These are phyloP conservation scores for Aegilops speltoides DNA, from an alignment of 176 grass and related monocot species.

Conservation along the genomic window DNA sequence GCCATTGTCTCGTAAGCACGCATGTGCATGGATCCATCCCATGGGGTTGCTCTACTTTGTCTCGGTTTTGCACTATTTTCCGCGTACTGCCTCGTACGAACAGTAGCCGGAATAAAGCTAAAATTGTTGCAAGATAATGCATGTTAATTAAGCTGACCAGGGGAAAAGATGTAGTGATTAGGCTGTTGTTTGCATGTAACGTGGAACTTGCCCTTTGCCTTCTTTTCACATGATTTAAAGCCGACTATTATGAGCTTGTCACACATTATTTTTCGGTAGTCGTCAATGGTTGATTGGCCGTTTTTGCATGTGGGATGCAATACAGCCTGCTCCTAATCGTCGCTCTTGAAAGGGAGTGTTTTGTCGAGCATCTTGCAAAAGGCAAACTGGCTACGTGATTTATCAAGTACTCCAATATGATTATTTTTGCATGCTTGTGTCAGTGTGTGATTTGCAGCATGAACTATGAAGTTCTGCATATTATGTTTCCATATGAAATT, in stretches of 20 bases:
- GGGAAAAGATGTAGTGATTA: background rate
- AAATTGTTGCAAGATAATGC: background rate
- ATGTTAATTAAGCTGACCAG: constrained; percentile 1
- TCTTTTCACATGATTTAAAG: constrained; percentile 11
- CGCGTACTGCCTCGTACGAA: constrained; percentile 27
- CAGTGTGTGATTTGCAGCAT: background rate
- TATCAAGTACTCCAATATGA: background rate
- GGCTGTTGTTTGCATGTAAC: constrained; percentile 45
- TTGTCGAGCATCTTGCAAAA: constrained; percentile 17
- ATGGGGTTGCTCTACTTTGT: constrained; percentile 17
- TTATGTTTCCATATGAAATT: no score
- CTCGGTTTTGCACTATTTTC: constrained; percentile 28
- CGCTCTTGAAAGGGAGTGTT: background rate
- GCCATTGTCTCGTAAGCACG: constrained; percentile 39
- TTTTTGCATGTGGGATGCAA: constrained; percentile 10
- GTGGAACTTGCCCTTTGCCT: constrained; percentile 34
- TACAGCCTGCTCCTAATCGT: background rate
- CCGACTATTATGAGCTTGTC: constrained; percentile 3
- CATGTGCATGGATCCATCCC: constrained; percentile 38
- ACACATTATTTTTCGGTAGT: background rate
- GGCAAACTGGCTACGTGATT: no score
- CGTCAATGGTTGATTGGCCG: constrained; percentile 13
- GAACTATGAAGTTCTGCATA: no score
- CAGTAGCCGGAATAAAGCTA: background rate
- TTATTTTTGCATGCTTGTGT: no score